phyloP scores from a whole-genome alignment of 106 monocot genomes.

The Agapanthus africanus region DNA sequence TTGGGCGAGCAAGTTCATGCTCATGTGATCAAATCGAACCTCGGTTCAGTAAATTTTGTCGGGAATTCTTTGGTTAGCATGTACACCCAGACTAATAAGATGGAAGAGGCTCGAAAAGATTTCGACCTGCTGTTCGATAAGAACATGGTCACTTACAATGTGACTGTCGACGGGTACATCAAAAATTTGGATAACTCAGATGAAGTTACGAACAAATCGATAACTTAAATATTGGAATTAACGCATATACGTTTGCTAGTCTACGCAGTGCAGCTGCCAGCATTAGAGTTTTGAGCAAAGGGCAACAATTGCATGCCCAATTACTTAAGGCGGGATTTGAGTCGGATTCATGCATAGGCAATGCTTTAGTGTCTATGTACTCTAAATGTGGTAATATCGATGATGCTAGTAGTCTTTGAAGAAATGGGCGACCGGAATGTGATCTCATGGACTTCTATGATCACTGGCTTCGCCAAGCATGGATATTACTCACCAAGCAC shows the following conservation, averaged over 20 bases:
- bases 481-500: conserved; percentile 43
- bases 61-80: conserved; percentile 66
- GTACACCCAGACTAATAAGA: conserved; percentile 41
- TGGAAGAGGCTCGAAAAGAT: conserved; percentile 72
- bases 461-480: conserved; percentile 63
- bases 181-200: conserved; percentile 29
- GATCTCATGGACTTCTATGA: conserved; percentile 87
- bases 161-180: conserved; percentile 39
- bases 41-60: conserved; percentile 37
- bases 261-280: conserved; percentile 66
- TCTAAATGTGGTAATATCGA: conserved; percentile 68
- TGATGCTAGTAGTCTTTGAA: conserved; percentile 52
- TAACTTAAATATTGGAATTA: conserved; percentile 33
- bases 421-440: conserved; percentile 48
- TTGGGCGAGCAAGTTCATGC: conserved; percentile 52
- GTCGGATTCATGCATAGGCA: conserved; percentile 36
- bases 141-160: conserved; percentile 54
- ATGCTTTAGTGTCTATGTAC: conserved; percentile 85
- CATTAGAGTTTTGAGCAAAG: conserved; percentile 49
- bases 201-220: conserved; percentile 32
- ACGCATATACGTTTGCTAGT: conserved; percentile 66
- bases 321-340: conserved; percentile 48
- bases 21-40: conserved; percentile 40
- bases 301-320: conserved; percentile 55
- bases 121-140: conserved; percentile 57